phyloP scores from a whole-genome alignment of 805 yeast species.

The Hanseniaspora lachancei region DNA sequence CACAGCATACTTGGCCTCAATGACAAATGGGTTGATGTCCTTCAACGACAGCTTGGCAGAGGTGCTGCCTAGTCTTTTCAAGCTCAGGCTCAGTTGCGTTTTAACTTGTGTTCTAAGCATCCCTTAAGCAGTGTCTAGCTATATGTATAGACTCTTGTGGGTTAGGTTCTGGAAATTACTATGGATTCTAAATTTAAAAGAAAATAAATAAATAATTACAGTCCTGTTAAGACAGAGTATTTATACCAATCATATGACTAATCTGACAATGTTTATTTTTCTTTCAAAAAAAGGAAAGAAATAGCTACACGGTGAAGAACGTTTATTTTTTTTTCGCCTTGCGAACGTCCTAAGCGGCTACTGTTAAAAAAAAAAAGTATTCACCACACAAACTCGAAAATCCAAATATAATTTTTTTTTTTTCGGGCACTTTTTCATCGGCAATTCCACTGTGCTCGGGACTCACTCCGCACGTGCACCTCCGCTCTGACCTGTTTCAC shows the following conservation, averaged over 20 bases:
- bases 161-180: too few species aligned
- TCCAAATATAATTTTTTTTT: not conserved
- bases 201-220: not conserved
- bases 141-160: not conserved
- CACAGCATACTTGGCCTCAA: slow-evolving; percentile 89
- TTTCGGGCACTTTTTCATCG: too few species aligned
- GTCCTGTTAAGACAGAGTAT: not conserved
- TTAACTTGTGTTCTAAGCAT: slow-evolving; percentile 12
- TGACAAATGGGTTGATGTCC: slow-evolving; percentile 60
- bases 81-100: not conserved
- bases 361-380: too few species aligned
- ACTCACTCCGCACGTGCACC: too few species aligned
- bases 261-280: too few species aligned
- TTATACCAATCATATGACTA: not conserved
- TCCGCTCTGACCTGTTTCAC: not conserved
- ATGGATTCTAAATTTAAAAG: too few species aligned
- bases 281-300: too few species aligned
- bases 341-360: too few species aligned
- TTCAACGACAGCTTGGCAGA: slow-evolving; percentile 28
- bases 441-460: too few species aligned
- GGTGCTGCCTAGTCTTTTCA: slow-evolving; percentile 11
- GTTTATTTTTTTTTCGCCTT: too few species aligned
- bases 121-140: not conserved
- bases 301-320: too few species aligned
- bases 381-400: not conserved